Evolutionary conservation across 2,329 filamentous ascomycete species (phyloP).

Genomic region (Cytospora paraplurivora): DNA sequence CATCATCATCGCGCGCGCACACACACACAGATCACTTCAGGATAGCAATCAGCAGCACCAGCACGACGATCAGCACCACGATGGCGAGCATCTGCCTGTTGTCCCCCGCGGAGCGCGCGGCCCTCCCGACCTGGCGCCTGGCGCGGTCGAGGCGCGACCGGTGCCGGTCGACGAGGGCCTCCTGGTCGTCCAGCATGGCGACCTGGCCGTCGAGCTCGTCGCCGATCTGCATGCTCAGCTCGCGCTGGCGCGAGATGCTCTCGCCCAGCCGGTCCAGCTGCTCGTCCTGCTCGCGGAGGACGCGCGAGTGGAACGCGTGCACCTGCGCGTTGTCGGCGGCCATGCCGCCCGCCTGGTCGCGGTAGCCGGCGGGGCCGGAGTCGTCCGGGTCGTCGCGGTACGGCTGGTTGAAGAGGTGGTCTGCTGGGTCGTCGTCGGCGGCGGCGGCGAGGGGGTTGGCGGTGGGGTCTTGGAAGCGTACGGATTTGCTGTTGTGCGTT

Average conservation of each 20-base stretch:
- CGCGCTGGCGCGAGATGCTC: slow-evolving; percentile 84
- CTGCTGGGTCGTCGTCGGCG: slow-evolving; percentile 53
- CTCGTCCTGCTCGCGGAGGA: slow-evolving; percentile 87
- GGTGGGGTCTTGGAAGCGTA: slow-evolving; percentile 81
- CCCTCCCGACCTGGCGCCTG: slow-evolving; percentile 67
- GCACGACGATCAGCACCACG: slow-evolving; percentile 77
- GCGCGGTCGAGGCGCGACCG: slow-evolving; percentile 75
- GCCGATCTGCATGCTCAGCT: slow-evolving; percentile 93
- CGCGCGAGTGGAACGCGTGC: slow-evolving; percentile 77
- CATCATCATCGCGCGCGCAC: background rate
- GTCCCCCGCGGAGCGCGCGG: slow-evolving; percentile 75
- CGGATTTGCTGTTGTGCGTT: slow-evolving; percentile 61
- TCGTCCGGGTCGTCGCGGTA: slow-evolving; percentile 72
- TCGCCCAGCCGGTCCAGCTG: slow-evolving; percentile 88
- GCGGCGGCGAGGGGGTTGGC: slow-evolving; percentile 55
- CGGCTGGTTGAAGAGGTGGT: slow-evolving; percentile 52
- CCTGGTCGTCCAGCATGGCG: slow-evolving; percentile 84
- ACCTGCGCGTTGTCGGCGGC: slow-evolving; percentile 74
- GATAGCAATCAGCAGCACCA: slow-evolving; percentile 81
- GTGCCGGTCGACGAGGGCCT: slow-evolving; percentile 80
- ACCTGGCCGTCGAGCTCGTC: slow-evolving; percentile 94
- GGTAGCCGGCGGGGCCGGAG: slow-evolving; percentile 54
- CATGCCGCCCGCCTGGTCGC: slow-evolving; percentile 61
- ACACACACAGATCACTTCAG: slow-evolving; percentile 59
- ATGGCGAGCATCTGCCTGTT: slow-evolving; percentile 86